These are phyloP conservation scores for Geotrichum candidum DNA, from an alignment of 1,139 yeast species.

Conservation along the genomic window DNA sequence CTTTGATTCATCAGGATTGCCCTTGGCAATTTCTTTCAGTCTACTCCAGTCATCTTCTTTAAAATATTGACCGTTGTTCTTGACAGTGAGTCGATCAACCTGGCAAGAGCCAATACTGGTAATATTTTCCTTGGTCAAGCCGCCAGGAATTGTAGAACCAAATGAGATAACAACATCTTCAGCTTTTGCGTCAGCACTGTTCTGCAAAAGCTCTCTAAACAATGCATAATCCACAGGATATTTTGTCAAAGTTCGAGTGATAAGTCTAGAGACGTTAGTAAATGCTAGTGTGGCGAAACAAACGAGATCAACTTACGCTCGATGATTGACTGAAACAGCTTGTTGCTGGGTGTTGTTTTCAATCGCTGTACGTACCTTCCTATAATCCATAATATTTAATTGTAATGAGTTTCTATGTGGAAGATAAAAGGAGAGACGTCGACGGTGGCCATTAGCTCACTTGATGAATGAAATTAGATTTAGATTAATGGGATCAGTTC, in stretches of 20 bases:
- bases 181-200: slow-evolving; percentile 41
- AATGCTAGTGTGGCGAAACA: neutral
- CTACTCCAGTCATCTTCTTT: slow-evolving; percentile 39
- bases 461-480: neutral
- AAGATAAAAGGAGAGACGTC: neutral
- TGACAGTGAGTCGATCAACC: slow-evolving; percentile 31
- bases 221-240: slow-evolving; percentile 41
- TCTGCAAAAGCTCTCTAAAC: slow-evolving; percentile 38
- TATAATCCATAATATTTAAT: slow-evolving; percentile 26
- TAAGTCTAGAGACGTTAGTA: slow-evolving; percentile 25
- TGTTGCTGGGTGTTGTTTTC: slow-evolving; percentile 21
- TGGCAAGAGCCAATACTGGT: slow-evolving; percentile 29
- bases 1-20: slow-evolving; percentile 83
- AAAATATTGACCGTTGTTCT: slow-evolving; percentile 37
- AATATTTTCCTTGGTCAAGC: slow-evolving; percentile 18
- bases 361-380: slow-evolving; percentile 21
- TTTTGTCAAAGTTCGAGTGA: slow-evolving; percentile 39
- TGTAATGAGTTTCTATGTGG: neutral
- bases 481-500: neutral
- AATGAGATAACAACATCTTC: slow-evolving; percentile 34
- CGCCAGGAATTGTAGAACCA: slow-evolving; percentile 19
- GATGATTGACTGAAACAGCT: slow-evolving; percentile 38
- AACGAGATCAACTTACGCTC: slow-evolving; percentile 30
- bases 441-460: too few species aligned
- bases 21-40: slow-evolving; percentile 40